These are phyloP conservation scores for Mortierella sp. DNA, from an alignment of 371 early-diverging fungal species.

Conservation along the genomic window DNA sequence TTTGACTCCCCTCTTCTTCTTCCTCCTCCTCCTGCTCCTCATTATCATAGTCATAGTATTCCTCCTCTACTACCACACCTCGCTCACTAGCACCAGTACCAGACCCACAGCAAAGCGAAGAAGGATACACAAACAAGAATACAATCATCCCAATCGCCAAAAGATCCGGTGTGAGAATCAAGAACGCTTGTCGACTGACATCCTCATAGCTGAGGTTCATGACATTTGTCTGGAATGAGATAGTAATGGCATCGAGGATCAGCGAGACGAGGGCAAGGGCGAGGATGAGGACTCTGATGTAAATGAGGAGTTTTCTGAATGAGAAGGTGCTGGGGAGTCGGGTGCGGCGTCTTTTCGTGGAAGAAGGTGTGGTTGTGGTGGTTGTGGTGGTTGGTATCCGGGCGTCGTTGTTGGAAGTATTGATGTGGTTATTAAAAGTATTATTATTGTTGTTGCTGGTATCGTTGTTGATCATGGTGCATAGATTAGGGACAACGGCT, in stretches of 20 bases:
- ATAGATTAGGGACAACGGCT: background rate
- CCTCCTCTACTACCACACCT: background rate
- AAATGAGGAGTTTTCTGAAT: conserved; percentile 16
- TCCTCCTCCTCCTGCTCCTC: background rate
- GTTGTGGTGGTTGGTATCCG: background rate
- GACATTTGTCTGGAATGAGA: conserved; percentile 50
- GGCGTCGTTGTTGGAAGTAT: background rate
- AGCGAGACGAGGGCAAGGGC: conserved; percentile 27
- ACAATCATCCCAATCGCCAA: conserved; percentile 29
- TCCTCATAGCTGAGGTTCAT: conserved; percentile 25
- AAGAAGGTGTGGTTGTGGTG: background rate
- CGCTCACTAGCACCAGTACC: background rate
- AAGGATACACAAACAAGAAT: conserved; percentile 24
- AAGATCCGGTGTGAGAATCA: conserved; percentile 35
- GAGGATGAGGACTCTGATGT: conserved; percentile 32
- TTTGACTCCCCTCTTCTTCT: background rate
- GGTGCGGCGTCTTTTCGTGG: background rate
- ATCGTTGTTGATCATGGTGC: conserved; percentile 14
- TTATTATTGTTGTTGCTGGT: background rate
- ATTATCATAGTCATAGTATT: conserved; percentile 3
- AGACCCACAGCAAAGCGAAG: conserved; percentile 17
- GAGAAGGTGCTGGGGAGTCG: background rate
- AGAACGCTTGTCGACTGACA: conserved; percentile 13
- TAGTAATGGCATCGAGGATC: conserved; percentile 52
- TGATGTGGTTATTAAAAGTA: background rate